Evolutionary conservation across 2,329 filamentous ascomycete species (phyloP).

Genomic region (Clonostachys sp.): DNA sequence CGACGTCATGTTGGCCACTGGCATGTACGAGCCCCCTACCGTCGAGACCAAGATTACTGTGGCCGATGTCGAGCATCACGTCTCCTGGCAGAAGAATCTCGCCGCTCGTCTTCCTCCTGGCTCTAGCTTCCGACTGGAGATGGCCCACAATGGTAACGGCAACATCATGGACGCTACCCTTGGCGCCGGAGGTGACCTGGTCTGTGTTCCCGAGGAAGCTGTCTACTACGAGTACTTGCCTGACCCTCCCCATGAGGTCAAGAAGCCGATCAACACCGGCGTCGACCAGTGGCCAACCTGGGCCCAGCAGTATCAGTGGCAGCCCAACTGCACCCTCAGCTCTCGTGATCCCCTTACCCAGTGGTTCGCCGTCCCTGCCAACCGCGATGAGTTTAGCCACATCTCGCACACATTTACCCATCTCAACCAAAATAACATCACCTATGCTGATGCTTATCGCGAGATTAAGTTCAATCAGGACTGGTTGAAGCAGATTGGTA

Average conservation of each 20-base stretch:
- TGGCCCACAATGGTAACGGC: conserved; percentile 45
- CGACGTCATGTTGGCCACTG: conserved; percentile 53
- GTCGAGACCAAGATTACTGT: conserved; percentile 42
- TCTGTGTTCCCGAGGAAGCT: conserved; percentile 30
- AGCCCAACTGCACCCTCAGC: conserved; percentile 37
- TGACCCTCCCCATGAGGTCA: conserved; percentile 37
- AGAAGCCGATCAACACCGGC: conserved; percentile 44
- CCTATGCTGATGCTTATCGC: conserved; percentile 48
- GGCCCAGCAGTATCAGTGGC: conserved; percentile 45
- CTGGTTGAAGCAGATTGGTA: conserved; percentile 49
- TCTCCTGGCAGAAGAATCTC: conserved; percentile 32
- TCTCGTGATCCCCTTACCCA: conserved; percentile 42
- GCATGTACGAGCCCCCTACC: conserved; percentile 42
- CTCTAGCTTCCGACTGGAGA: conserved; percentile 45
- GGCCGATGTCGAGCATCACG: conserved; percentile 38
- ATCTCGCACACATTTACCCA: conserved; percentile 63
- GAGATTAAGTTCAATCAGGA: conserved; percentile 58
- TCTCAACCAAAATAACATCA: conserved; percentile 53
- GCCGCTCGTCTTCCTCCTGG: conserved; percentile 43
- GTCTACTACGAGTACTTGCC: conserved; percentile 39
- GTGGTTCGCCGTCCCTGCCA: conserved; percentile 45
- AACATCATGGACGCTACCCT: conserved; percentile 48
- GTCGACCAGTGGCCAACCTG: conserved; percentile 42
- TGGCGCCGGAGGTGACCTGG: conserved; percentile 27
- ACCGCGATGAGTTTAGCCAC: conserved; percentile 49